phyloP scores from a whole-genome alignment of 2,329 filamentous ascomycete species.

The Setomelanomma holmii region DNA sequence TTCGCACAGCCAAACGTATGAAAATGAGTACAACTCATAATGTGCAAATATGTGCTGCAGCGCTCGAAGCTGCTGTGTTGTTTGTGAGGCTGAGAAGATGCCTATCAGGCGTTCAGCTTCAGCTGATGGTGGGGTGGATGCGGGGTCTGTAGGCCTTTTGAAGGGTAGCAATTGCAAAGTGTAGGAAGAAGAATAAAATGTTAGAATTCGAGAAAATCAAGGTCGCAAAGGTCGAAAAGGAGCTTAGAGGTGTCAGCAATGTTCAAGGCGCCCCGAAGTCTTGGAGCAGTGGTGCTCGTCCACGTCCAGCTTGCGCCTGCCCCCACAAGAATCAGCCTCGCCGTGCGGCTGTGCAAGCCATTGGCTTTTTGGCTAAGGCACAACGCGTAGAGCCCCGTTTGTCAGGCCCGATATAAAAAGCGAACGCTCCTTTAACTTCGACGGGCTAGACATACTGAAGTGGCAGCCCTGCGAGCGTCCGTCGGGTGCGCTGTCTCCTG shows the following conservation, averaged over 20 bases:
- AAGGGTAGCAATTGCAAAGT: slow-evolving; percentile 26
- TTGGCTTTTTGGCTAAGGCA: too few relatives aligned
- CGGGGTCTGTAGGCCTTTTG: slow-evolving; percentile 33
- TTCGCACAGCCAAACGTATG: slow-evolving; percentile 1
- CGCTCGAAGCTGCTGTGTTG: slow-evolving; percentile 35
- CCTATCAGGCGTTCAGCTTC: slow-evolving; percentile 35
- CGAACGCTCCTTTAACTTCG: slow-evolving; percentile 1
- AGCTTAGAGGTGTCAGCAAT: slow-evolving; percentile 22
- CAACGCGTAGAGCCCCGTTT: too few relatives aligned
- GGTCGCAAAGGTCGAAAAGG: neutral
- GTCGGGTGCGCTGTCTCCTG: neutral
- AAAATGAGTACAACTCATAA: slow-evolving; percentile 44
- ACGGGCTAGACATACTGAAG: slow-evolving; percentile 4
- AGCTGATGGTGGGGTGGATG: slow-evolving; percentile 37
- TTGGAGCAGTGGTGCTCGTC: slow-evolving; percentile 25
- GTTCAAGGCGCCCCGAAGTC: slow-evolving; percentile 22
- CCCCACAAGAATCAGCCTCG: neutral
- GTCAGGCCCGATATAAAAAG: slow-evolving; percentile 16
- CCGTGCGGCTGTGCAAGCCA: slow-evolving; percentile 28
- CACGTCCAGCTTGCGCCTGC: neutral
- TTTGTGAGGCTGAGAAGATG: slow-evolving; percentile 34
- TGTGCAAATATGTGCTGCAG: slow-evolving; percentile 35
- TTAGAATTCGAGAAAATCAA: slow-evolving; percentile 21
- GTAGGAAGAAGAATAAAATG: slow-evolving; percentile 14
- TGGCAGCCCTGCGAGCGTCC: neutral